A percentile compares a stretch with the other conserved stretches of the same genome.
These are phyloP conservation scores for Paralagenidium karlingii DNA, from an alignment of 352 stramenopile genomes.

Conservation along the genomic window DNA sequence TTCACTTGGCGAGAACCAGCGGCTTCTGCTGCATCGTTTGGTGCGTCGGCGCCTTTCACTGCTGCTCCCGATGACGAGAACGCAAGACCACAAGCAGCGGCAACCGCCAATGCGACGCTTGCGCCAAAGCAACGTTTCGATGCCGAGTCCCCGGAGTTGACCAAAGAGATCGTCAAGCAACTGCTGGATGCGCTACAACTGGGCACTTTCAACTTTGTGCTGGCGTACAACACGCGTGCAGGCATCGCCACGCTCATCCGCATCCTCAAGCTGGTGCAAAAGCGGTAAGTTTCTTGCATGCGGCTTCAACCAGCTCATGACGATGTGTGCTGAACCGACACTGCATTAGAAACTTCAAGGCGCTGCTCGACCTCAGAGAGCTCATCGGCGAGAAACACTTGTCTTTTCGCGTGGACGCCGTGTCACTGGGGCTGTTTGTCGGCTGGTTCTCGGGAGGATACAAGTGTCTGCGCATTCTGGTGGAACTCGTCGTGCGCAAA, in stretches of 20 bases:
- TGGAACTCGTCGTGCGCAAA: conserved; percentile 12
- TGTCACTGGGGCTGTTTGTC: conserved; percentile 77
- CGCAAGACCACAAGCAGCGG: no score
- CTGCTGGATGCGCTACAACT: conserved; percentile 59
- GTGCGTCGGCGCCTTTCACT: no score
- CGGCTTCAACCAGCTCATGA: background rate
- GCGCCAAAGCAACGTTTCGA: no score
- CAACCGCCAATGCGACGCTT: no score
- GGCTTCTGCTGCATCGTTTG: no score
- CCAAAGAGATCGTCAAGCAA: conserved; percentile 20
- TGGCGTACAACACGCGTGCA: conserved; percentile 80
- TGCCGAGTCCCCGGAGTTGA: no score
- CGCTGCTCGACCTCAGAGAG: conserved; percentile 31
- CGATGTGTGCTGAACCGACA: background rate
- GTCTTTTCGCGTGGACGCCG: conserved; percentile 68
- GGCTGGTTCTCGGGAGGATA: conserved; percentile 79
- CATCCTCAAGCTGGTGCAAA: conserved; percentile 50
- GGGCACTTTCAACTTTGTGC: conserved; percentile 71
- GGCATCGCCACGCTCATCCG: conserved; percentile 62
- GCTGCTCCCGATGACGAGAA: no score
- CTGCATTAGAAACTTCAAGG: conserved; percentile 27
- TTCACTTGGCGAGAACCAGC: no score
- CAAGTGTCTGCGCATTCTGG: conserved; percentile 29
- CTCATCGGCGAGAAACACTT: conserved; percentile 69
- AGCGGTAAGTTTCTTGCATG: conserved; percentile 16